Base-by-base conservation (phyloP, 2,329 filamentous ascomycete genomes). In the Aspergillus sp. region DNA sequence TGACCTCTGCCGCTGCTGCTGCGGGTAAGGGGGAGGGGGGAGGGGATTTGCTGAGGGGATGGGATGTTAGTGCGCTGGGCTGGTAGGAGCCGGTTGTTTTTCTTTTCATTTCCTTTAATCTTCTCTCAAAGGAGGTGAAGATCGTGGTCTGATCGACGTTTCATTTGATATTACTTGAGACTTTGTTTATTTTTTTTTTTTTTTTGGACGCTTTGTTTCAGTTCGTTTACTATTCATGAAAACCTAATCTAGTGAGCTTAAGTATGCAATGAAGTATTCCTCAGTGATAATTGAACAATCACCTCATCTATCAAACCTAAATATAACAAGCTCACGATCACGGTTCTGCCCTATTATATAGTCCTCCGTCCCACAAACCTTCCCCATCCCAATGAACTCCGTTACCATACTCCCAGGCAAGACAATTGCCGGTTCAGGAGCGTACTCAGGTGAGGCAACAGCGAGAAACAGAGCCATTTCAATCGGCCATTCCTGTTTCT, bases 341-440 rank as follows among this genome's bases (percentile, higher is more conserved):
- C 65, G 63, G 67, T 85, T 86, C 73, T 88, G 84, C 0, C 87
- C 86, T 10, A 89, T 72, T n/a, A 89, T 56, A 80, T 85, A 88
- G 57, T 84, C 74, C 71, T 89, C 86, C 62, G 87, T 84, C 1
- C 86, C 87, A 38, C 74, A 81, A 15, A 89, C 83, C 61, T 78
- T 79, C 1, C 84, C 85, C 66, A 80, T 83, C 1, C 70, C 79
- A 50, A 84, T 73, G 36, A 89, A 69, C 67, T 83, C 76, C 19
- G 70, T 68, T 76, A 82, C 84, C 54, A 84, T 72, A 7, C 59
- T 54, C 28, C 70, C 66, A 23, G 69, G 66, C 43, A 76, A 48
- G 4, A 68, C 72, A 23, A 63, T 61, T 7, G 25, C 38, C 2
- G 65, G 68, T 6, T 57, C 61, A 32, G 65, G 71, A 1, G 71